Percentiles rank a stretch among this genome's conserved stretches.
These are phyloP conservation scores for Phyllosticta capitalensis DNA, from an alignment of 2,329 filamentous ascomycete genomes.

Conservation along the genomic window DNA sequence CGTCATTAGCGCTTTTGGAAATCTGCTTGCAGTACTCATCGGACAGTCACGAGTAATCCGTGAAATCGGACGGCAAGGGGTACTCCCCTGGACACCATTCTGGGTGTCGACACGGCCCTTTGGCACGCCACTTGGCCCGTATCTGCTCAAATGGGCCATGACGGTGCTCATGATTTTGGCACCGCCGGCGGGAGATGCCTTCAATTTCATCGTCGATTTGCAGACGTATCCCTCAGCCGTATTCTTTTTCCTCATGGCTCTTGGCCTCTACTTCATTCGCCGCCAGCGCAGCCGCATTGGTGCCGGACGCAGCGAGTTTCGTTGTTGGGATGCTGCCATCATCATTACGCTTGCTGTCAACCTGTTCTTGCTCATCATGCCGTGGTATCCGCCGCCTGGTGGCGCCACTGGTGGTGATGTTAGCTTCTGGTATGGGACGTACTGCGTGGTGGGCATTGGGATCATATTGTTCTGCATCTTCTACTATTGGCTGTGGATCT, in stretches of 20 bases:
- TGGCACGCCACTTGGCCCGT: constrained; percentile 55
- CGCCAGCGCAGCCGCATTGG: constrained; percentile 43
- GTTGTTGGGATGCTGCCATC: constrained; percentile 53
- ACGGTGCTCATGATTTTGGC: constrained; percentile 57
- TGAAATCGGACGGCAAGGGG: constrained; percentile 48
- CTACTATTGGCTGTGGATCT: constrained; percentile 24
- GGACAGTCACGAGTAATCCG: constrained; percentile 22
- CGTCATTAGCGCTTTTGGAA: constrained; percentile 57
- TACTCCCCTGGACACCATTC: constrained; percentile 53
- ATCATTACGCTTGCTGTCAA: constrained; percentile 46
- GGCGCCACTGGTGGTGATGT: constrained; percentile 12
- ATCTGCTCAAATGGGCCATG: constrained; percentile 60
- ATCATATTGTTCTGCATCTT: constrained; percentile 25
- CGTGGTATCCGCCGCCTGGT: constrained; percentile 40
- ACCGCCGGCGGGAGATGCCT: constrained; percentile 56
- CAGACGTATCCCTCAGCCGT: constrained; percentile 56
- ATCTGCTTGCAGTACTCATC: constrained; percentile 47
- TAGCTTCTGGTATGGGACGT: constrained; percentile 42
- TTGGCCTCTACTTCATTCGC: constrained; percentile 53
- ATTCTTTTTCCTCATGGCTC: constrained; percentile 48
- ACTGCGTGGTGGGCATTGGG: constrained; percentile 44
- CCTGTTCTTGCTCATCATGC: constrained; percentile 48
- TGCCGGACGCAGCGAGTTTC: constrained; percentile 51
- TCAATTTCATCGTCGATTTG: constrained; percentile 64
- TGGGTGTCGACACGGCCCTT: constrained; percentile 59